These are phyloP conservation scores for Phytophthora brassicae DNA, from an alignment of 352 stramenopile genomes.

Conservation along the genomic window DNA sequence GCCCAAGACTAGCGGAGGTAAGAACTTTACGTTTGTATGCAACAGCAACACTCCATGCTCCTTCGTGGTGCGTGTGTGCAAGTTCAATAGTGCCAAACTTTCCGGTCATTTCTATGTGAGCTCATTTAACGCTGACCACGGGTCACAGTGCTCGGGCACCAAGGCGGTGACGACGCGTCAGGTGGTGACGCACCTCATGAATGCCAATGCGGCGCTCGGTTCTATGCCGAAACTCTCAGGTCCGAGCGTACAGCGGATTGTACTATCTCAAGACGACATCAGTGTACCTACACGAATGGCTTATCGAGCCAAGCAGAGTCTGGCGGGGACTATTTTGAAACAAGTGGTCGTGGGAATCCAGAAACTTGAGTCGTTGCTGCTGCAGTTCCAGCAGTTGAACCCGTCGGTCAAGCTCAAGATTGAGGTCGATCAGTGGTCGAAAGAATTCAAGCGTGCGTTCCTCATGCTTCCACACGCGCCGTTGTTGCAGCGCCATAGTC, in stretches of 20 bases:
- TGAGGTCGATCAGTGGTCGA: constrained; percentile 30
- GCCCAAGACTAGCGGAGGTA: constrained; percentile 39
- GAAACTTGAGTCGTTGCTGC: constrained; percentile 50
- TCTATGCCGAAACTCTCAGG: constrained; percentile 40
- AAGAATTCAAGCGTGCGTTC: constrained; percentile 50
- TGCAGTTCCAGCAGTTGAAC: constrained; percentile 46
- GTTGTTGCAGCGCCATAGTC: constrained; percentile 32
- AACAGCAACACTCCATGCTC: constrained; percentile 43
- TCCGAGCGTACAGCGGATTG: constrained; percentile 34
- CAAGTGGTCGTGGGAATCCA: constrained; percentile 39
- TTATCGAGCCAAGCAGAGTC: constrained; percentile 35
- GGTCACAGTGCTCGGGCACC: constrained; percentile 35
- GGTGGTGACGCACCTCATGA: constrained; percentile 41
- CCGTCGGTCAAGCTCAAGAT: constrained; percentile 33
- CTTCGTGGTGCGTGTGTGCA: constrained; percentile 44
- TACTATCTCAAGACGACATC: constrained; percentile 41
- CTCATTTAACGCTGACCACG: constrained; percentile 39
- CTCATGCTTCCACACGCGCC: constrained; percentile 42
- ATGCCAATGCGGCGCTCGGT: constrained; percentile 25
- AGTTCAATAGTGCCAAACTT: constrained; percentile 30
- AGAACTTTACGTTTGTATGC: constrained; percentile 56
- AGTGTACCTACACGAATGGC: constrained; percentile 43
- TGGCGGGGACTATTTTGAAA: constrained; percentile 32
- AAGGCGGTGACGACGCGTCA: constrained; percentile 42
- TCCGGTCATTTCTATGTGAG: constrained; percentile 38